phyloP scores from a whole-genome alignment of 495 filamentous ascomycete species.

The Cryomyces minteri region DNA sequence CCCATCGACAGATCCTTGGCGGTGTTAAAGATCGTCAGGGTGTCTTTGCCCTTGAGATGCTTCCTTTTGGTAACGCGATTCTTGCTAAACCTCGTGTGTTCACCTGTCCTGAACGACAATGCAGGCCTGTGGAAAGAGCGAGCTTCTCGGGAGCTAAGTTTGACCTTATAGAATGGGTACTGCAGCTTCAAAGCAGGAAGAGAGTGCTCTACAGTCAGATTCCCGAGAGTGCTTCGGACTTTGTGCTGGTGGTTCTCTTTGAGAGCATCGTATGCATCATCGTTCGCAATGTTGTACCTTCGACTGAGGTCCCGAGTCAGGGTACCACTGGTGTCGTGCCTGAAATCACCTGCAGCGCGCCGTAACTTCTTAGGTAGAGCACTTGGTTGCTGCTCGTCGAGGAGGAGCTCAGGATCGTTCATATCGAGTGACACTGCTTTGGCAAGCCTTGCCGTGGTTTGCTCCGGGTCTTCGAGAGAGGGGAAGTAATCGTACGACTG shows the following conservation, averaged over 20 bases:
- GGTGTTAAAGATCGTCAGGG: conserved; percentile 52
- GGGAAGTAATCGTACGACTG: conserved; percentile 24
- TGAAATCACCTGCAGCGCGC: conserved; percentile 22
- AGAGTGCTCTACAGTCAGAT: conserved; percentile 73
- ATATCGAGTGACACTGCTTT: conserved; percentile 71
- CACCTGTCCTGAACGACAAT: conserved; percentile 35
- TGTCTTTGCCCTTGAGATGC: conserved; percentile 52
- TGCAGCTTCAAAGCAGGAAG: conserved; percentile 77
- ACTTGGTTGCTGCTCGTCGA: conserved; percentile 39
- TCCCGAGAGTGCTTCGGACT: conserved; percentile 75
- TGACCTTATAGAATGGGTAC: conserved; percentile 86
- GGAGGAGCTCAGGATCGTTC: conserved; percentile 72
- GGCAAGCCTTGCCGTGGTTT: conserved; percentile 44
- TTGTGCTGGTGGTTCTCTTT: conserved; percentile 96
- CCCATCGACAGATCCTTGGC: conserved; percentile 63
- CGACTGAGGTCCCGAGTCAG: conserved; percentile 42
- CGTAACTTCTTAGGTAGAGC: conserved; percentile 17
- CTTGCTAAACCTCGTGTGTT: conserved; percentile 37
- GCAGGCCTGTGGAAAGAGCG: conserved; percentile 81
- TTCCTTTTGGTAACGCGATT: conserved; percentile 62
- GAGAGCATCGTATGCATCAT: conserved; percentile 82
- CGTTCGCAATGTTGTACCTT: conserved; percentile 90
- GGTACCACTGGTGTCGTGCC: conserved; percentile 34
- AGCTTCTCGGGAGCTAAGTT: conserved; percentile 57
- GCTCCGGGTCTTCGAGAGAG: conserved; percentile 40